These are phyloP conservation scores for Aspergillus sergii DNA, from an alignment of 2,329 filamentous ascomycete species.

Conservation along the genomic window DNA sequence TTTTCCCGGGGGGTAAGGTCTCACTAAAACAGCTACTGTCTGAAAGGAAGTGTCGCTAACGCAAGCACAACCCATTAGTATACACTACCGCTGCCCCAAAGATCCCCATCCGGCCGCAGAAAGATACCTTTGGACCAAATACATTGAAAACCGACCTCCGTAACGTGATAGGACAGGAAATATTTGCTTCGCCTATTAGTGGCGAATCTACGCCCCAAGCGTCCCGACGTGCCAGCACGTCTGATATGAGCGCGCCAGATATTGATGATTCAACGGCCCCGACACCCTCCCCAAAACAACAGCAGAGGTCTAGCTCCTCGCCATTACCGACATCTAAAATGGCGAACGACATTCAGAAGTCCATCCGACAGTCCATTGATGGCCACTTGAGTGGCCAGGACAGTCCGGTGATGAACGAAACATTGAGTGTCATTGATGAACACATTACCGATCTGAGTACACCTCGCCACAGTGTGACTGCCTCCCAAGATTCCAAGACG, in stretches of 20 bases:
- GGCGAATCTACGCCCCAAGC: constrained; percentile 44
- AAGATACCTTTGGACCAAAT: constrained; percentile 18
- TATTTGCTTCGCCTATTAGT: constrained; percentile 30
- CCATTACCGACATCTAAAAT: constrained; percentile 39
- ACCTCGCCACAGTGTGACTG: constrained; percentile 55
- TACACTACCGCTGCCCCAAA: constrained; percentile 30
- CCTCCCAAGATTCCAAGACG: constrained; percentile 54
- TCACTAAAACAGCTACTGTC: not conserved
- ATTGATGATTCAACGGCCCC: constrained; percentile 22
- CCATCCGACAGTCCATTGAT: constrained; percentile 50
- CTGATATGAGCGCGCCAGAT: constrained; percentile 29
- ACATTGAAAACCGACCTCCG: constrained; percentile 15
- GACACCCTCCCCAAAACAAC: constrained; percentile 26
- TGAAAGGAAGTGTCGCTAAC: constrained; percentile 1
- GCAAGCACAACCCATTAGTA: constrained; percentile 19
- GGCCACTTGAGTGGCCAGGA: constrained; percentile 57
- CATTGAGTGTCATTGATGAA: constrained; percentile 92
- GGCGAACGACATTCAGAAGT: constrained; percentile 44
- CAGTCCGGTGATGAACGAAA: constrained; percentile 88
- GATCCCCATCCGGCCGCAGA: constrained; percentile 25
- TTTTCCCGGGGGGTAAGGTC: constrained; percentile 52
- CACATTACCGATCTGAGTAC: constrained; percentile 86
- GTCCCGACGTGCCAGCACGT: constrained; percentile 41
- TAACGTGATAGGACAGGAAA: constrained; percentile 18
- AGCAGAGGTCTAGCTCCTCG: constrained; percentile 39